Base-by-base conservation (phyloP, 305 asterid genomes). In the Lippia alba region DNA sequence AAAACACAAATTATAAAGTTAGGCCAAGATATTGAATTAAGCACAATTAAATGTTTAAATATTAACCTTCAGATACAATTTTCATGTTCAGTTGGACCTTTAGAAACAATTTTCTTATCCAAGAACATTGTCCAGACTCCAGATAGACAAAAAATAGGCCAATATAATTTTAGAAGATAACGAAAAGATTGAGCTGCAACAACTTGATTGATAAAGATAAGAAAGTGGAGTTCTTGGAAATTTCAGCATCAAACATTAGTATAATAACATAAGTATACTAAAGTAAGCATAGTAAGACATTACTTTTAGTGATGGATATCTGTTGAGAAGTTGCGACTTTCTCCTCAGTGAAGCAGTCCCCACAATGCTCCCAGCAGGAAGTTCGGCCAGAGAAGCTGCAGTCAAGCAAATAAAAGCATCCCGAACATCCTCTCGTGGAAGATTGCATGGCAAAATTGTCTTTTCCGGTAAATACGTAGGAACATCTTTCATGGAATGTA, bases 401-500 rank as follows among this genome's bases (percentile, higher is more conserved):
- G 87, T 78, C 72, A 93, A 66, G 75, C 96, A 91, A 53, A 91
- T 93, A 75, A 93, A 93, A 18, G 96, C 98, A 81, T 93, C 98
- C 11, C 97, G 86, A 33, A 91, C 97, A 72, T 93, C 97, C 79
- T 93, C 98, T 67, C 98, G 86, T 7, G 95, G 94, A 58, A 93
- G 96, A 80, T 93, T 93, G 87, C 98, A 93, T 5, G 97, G 98
- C 51, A 93, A 67, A 58, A 91, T 87, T n/a, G 82, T 93, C 67
- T 85, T 84, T 4, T 87, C 85, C 0, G 98, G 98, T 58, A 93
- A 85, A 89, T 93, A 93, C 6, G 97, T 93, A 0, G 97, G 98
- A 36, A 93, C 97, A 75, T 93, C 97, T 81, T 93, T 93, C 98
- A 93, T 93, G 14, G 98, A 91, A 87, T 93, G 98, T 39, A 93